phyloP scores from a whole-genome alignment of 2,329 filamentous ascomycete species.

The Colletotrichum sp. region DNA sequence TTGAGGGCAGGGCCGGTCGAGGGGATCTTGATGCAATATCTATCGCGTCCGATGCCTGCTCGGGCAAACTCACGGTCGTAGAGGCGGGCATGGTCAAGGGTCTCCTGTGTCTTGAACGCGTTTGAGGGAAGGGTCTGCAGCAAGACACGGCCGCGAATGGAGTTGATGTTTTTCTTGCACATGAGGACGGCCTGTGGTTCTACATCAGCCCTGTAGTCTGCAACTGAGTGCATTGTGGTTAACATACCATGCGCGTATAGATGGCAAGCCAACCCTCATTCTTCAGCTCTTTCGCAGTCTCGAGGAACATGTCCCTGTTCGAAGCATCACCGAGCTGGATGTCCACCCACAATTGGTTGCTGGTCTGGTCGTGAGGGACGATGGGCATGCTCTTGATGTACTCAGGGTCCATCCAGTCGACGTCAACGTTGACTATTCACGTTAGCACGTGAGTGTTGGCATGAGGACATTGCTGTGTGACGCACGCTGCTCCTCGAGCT shows the following conservation, averaged over 20 bases:
- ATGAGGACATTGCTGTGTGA: background rate
- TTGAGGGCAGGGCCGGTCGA: constrained; percentile 51
- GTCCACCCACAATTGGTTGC: constrained; percentile 55
- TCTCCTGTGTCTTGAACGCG: constrained; percentile 48
- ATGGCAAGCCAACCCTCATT: constrained; percentile 51
- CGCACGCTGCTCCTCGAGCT: constrained; percentile 45
- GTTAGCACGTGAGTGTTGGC: background rate
- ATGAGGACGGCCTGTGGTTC: constrained; percentile 43
- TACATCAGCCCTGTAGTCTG: background rate
- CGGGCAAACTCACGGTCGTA: constrained; percentile 51
- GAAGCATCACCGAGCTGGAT: constrained; percentile 47
- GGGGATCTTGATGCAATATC: constrained; percentile 57
- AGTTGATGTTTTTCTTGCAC: constrained; percentile 50
- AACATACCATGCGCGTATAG: constrained; percentile 47
- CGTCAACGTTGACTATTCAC: constrained; percentile 50
- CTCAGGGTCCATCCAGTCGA: constrained; percentile 57
- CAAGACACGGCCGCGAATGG: constrained; percentile 51
- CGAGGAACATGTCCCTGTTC: constrained; percentile 45
- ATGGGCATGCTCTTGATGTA: constrained; percentile 50
- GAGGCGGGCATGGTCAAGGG: constrained; percentile 48
- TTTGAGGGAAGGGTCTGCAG: constrained; percentile 52
- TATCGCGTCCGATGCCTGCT: constrained; percentile 47
- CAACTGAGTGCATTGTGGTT: background rate
- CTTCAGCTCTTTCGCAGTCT: constrained; percentile 47
- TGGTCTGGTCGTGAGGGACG: constrained; percentile 52